These are phyloP conservation scores for Nothopassalora personata DNA, from an alignment of 2,329 filamentous ascomycete species.

Conservation along the genomic window DNA sequence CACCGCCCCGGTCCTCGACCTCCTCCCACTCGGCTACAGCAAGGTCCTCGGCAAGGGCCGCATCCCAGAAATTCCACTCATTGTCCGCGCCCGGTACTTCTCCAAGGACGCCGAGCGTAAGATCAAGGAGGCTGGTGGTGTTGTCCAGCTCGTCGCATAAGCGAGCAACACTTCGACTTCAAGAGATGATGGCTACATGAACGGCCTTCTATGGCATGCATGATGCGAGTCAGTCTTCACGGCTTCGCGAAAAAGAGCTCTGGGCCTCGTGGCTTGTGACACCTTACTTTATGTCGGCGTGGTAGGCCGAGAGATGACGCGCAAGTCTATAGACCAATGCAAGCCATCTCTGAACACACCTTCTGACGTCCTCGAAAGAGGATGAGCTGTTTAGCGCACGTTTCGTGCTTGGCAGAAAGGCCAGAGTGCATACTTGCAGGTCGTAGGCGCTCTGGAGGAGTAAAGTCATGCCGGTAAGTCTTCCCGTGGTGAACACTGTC, in stretches of 20 bases:
- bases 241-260: slow-evolving; percentile 9
- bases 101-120: slow-evolving; percentile 96
- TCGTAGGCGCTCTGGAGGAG: neutral
- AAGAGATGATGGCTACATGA: slow-evolving; percentile 14
- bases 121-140: slow-evolving; percentile 96
- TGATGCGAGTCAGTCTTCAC: slow-evolving; percentile 7
- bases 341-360: slow-evolving; percentile 50
- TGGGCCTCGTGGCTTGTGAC: slow-evolving; percentile 19
- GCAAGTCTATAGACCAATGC: slow-evolving; percentile 38
- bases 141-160: slow-evolving; percentile 92
- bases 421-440: neutral
- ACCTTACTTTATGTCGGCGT: slow-evolving; percentile 39
- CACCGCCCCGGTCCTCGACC: slow-evolving; percentile 95
- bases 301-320: slow-evolving; percentile 48
- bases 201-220: slow-evolving; percentile 11
- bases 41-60: slow-evolving; percentile 99
- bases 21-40: slow-evolving; percentile 93
- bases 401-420: slow-evolving; percentile 2
- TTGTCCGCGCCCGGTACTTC: slow-evolving; percentile 93
- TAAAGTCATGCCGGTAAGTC: neutral
- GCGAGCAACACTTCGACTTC: slow-evolving; percentile 19
- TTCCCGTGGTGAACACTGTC: neutral
- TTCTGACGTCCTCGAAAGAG: slow-evolving; percentile 31
- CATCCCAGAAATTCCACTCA: slow-evolving; percentile 84
- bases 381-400: slow-evolving; percentile 26